Percentiles rank a stretch among this genome's conserved stretches.
Evolutionary conservation across 495 filamentous ascomycete species (phyloP).

Genomic region (Filosporella fistucella): DNA sequence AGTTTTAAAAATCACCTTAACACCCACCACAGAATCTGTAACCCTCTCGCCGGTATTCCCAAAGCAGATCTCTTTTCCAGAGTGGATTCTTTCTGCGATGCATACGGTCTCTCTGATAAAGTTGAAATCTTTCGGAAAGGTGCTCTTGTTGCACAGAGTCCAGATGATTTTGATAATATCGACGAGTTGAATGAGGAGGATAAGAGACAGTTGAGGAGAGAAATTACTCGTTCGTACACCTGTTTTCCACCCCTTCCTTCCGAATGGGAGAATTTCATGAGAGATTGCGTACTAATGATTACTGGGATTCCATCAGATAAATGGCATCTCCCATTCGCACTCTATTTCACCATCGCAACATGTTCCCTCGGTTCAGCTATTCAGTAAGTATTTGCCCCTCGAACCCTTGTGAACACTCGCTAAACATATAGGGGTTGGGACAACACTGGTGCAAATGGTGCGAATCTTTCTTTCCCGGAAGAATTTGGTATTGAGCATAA

Average conservation of each 20-base stretch:
- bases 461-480: conserved; percentile 16
- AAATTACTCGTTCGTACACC: conserved; percentile 47
- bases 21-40: conserved; percentile 56
- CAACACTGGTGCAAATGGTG: conserved; percentile 23
- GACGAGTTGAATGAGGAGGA: conserved; percentile 53
- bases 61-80: conserved; percentile 53
- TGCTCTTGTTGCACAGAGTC: conserved; percentile 62
- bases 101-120: conserved; percentile 55
- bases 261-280: no score
- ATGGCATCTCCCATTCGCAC: conserved; percentile 57
- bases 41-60: conserved; percentile 65
- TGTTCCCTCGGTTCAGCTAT: conserved; percentile 62
- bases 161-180: conserved; percentile 47
- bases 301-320: no score
- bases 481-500: conserved; percentile 34
- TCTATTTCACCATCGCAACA: conserved; percentile 67
- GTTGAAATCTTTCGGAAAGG: conserved; percentile 65
- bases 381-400: conserved; percentile 1
- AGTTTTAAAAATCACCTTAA: no score
- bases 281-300: no score
- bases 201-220: conserved; percentile 45
- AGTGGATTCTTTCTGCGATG: conserved; percentile 62
- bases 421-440: conserved; percentile 19
- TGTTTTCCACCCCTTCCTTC: no score
- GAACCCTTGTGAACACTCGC: background rate